These are phyloP conservation scores for Trichoderma oligosporum DNA, from an alignment of 2,329 filamentous ascomycete genomes.

Conservation along the genomic window DNA sequence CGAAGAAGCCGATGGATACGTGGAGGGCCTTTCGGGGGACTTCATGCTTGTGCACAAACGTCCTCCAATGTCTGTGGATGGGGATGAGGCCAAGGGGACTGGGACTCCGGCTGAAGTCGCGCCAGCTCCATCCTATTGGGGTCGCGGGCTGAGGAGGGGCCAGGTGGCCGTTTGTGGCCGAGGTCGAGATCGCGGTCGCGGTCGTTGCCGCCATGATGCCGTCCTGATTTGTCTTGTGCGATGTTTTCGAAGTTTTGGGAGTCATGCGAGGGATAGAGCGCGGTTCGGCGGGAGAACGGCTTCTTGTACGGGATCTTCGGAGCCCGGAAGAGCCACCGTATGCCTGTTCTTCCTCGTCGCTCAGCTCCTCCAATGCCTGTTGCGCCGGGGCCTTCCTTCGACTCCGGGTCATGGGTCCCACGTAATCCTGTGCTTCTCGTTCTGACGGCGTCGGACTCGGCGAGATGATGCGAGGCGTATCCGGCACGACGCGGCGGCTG, in stretches of 20 bases:
- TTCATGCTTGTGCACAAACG: conserved; percentile 93
- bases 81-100: conserved; percentile 92
- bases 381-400: conserved; percentile 57
- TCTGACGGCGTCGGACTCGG: conserved; percentile 66
- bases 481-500: conserved; percentile 57
- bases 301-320: conserved; percentile 65
- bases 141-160: conserved; percentile 62
- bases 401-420: conserved; percentile 73
- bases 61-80: conserved; percentile 87
- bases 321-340: conserved; percentile 43
- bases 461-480: conserved; percentile 82
- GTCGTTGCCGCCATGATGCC: conserved; percentile 32
- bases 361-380: conserved; percentile 56
- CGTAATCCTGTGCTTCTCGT: conserved; percentile 45
- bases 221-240: conserved; percentile 28
- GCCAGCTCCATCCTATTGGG: conserved; percentile 68
- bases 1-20: conserved; percentile 93
- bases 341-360: conserved; percentile 42
- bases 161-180: conserved; percentile 59
- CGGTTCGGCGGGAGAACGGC: conserved; percentile 61
- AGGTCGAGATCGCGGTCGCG: conserved; percentile 28
- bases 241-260: conserved; percentile 39
- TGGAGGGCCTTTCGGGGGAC: conserved; percentile 91
- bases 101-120: conserved; percentile 84
- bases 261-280: conserved; percentile 53